Base-by-base conservation (phyloP, 495 filamentous ascomycete species). In the Talaromyces wortmannii region DNA sequence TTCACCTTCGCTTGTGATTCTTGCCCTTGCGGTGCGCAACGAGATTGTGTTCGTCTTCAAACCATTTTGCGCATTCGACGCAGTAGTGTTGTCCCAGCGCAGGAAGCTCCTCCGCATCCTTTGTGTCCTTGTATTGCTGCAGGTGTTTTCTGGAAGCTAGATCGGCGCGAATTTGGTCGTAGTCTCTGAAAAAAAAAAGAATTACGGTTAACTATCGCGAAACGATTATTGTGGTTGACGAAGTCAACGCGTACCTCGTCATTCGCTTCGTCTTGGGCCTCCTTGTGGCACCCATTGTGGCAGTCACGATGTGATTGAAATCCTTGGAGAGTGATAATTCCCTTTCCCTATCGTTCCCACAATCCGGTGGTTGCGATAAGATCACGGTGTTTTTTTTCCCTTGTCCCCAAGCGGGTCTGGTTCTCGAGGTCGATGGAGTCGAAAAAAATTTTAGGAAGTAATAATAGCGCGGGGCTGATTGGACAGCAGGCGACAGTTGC, bases 41-140 rank as follows among this genome's bases (percentile, higher is more conserved):
- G 56, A 95, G 73, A 62, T 85, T 94, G 61, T 82, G 70, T 50
- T 95, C 90, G 52, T 83, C 87, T 71, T 97, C 94, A 67, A 92
- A 97, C 86, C 88, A 97, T 74, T 95, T 97, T 42, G 91, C 84
- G 64, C 92, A 98, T 72, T 95, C 89, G n/a, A 87, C 76, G 67
- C 92, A 98, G 67, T 96, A 96, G 59, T 81, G 85, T 63, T 78
- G 73, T 5, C 92, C 92, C 30, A 96, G 74, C 0, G 83, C 92
- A 6, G 92, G 94, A 13, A 94, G 79, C 60, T 97, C 92, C 65
- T 96, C 92, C 16, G 80, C 72, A 29, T 88, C 86, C 61, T 96
- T 92, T 46, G 84, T 77, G 31, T 82, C 81, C 62, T 90, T 89
- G 77, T 85, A 87, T 49, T 88, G 81, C 42, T 78, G 71, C 23